Percentiles rank a stretch among this genome's conserved stretches.
Evolutionary conservation across 768 basidiomycete genomes (phyloP).

Genomic region (Suillus luteus): DNA sequence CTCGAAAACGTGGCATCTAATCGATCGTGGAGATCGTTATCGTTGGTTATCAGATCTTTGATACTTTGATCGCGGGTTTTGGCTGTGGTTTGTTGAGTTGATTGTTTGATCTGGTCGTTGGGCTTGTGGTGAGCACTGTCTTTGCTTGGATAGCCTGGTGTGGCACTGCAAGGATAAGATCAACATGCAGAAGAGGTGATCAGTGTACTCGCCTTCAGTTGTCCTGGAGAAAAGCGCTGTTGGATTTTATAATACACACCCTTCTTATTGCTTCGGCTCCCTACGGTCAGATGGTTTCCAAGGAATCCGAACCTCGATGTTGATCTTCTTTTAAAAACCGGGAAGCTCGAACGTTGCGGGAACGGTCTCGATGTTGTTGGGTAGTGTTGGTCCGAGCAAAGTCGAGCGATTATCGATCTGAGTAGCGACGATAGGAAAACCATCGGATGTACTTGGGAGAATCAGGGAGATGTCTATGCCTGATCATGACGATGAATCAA

Average conservation of each 20-base stretch:
- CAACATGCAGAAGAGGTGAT: background rate
- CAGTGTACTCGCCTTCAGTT: slow-evolving; percentile 32
- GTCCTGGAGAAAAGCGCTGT: slow-evolving; percentile 45
- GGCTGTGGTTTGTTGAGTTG: slow-evolving; percentile 47
- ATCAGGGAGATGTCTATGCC: no score
- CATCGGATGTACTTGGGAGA: no score
- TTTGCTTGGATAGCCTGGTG: slow-evolving; percentile 39
- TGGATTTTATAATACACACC: slow-evolving; percentile 34
- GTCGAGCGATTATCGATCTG: no score
- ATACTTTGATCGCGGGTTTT: slow-evolving; percentile 12
- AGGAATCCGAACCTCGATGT: slow-evolving; percentile 45
- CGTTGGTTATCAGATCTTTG: background rate
- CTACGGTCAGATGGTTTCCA: slow-evolving; percentile 52
- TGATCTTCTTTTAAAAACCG: slow-evolving; percentile 50
- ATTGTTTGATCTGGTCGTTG: slow-evolving; percentile 43
- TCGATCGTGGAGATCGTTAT: slow-evolving; percentile 1
- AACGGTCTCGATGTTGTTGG: slow-evolving; percentile 39
- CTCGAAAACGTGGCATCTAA: slow-evolving; percentile 9
- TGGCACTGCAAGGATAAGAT: background rate
- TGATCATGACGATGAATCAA: no score
- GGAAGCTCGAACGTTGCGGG: slow-evolving; percentile 60
- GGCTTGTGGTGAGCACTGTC: slow-evolving; percentile 50
- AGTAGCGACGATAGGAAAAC: no score
- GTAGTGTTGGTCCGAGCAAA: slow-evolving; percentile 26
- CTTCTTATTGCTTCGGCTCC: slow-evolving; percentile 42